Percentiles rank a stretch among this genome's conserved stretches.
Evolutionary conservation across 108 stramenopile genomes (phyloP).

Genomic region (Bacterosira constricta): DNA sequence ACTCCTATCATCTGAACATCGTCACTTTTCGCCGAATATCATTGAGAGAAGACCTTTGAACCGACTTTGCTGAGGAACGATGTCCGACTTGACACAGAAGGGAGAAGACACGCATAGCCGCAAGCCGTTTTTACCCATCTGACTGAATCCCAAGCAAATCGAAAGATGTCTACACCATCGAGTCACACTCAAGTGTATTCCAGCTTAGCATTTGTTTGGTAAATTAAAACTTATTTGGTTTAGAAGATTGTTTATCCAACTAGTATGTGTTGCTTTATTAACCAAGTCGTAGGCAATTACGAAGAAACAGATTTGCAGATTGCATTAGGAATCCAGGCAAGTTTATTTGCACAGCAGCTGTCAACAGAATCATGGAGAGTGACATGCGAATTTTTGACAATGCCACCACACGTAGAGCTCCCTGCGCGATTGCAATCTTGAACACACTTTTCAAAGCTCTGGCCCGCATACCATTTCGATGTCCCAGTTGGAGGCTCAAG

Average conservation of each 20-base stretch:
- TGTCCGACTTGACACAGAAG: not conserved
- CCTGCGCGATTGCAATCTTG: not conserved
- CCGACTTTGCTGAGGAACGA: too few relatives aligned
- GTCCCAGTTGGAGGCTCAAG: not conserved
- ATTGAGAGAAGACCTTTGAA: too few relatives aligned
- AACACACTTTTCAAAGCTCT: not conserved
- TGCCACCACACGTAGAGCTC: not conserved
- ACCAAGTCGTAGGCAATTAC: too few relatives aligned
- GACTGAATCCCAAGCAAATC: not conserved
- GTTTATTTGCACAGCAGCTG: too few relatives aligned
- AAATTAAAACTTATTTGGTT: too few relatives aligned
- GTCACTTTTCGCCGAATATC: too few relatives aligned
- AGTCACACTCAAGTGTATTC: not conserved
- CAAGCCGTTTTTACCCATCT: slow-evolving; percentile 6
- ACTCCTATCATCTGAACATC: not conserved
- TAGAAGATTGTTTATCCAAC: too few relatives aligned
- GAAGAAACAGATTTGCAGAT: too few relatives aligned
- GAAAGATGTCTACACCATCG: not conserved
- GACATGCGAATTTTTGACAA: not conserved
- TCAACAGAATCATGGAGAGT: too few relatives aligned
- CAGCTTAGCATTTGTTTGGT: too few relatives aligned
- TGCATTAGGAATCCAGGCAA: too few relatives aligned
- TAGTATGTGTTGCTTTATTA: too few relatives aligned
- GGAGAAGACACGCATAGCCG: not conserved
- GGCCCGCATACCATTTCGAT: not conserved